Conservation (phyloP, 2,329 filamentous ascomycete species). For the Leptographium procerum region DNA sequence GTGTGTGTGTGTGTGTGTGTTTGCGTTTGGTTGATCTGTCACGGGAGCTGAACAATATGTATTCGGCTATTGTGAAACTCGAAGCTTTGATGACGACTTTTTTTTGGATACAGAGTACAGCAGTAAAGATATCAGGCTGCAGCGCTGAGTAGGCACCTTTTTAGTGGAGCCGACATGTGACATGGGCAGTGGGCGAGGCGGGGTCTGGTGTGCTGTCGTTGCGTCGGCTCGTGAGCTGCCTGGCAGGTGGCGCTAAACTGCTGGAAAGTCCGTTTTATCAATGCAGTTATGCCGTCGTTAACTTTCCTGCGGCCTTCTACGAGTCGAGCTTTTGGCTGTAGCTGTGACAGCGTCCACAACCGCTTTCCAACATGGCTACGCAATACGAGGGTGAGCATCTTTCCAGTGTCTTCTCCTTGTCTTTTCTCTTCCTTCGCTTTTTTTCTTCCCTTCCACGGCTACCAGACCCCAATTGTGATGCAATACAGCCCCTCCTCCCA, state of each 20-base stretch:
- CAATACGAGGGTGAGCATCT: constrained; percentile 41
- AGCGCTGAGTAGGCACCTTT: background rate
- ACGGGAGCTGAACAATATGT: too few relatives aligned
- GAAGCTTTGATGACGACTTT: background rate
- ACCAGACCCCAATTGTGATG: too few relatives aligned
- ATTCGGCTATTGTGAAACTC: background rate
- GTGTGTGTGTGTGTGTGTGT: background rate
- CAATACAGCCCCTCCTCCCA: too few relatives aligned
- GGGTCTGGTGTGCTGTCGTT: background rate
- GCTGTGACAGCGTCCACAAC: background rate
- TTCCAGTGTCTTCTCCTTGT: background rate
- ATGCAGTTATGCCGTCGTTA: background rate
- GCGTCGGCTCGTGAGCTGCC: constrained; percentile 5
- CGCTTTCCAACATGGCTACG: constrained; percentile 33
- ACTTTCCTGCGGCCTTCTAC: background rate
- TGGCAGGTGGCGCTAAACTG: background rate
- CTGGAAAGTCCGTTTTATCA: background rate
- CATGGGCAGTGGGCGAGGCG: background rate
- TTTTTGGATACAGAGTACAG: too few relatives aligned
- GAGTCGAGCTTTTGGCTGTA: background rate
- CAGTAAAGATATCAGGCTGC: too few relatives aligned
- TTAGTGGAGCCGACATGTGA: background rate
- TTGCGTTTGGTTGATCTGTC: too few relatives aligned
- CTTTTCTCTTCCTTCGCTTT: background rate
- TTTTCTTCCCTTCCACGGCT: too few relatives aligned